Conservation (phyloP, 2,329 filamentous ascomycete species). For the Penicillium sp. region DNA sequence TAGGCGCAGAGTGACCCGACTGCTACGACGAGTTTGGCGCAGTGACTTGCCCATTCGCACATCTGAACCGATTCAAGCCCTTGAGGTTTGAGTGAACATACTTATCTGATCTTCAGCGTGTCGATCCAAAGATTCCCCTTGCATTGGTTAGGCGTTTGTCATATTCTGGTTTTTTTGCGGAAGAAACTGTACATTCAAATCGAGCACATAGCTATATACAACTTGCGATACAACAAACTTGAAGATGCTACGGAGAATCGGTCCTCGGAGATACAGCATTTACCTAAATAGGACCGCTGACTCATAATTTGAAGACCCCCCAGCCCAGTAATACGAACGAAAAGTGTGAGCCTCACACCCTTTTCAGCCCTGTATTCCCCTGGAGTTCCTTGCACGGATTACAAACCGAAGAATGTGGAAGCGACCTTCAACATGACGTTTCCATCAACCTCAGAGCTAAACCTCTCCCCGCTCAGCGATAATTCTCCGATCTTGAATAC, state of each 20-base stretch:
- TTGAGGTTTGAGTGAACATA: not conserved
- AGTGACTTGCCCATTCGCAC: conserved; percentile 9
- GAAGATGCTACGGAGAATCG: too few species aligned
- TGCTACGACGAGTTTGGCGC: conserved; percentile 8
- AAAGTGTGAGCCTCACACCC: not conserved
- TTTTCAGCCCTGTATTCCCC: not conserved
- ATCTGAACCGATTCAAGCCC: not conserved
- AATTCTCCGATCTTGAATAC: conserved; percentile 17
- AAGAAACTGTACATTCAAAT: not conserved
- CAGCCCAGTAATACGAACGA: not conserved
- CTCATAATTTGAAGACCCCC: not conserved
- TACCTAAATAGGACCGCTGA: not conserved
- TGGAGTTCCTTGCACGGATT: not conserved
- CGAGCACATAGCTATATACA: too few species aligned
- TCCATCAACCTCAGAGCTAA: conserved; percentile 20
- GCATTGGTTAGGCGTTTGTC: not conserved
- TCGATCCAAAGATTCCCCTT: not conserved
- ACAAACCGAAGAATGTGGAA: conserved; percentile 6
- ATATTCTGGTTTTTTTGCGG: not conserved
- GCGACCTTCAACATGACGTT: conserved; percentile 1
- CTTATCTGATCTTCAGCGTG: not conserved
- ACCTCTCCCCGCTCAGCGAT: conserved; percentile 15
- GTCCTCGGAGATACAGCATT: conserved; percentile 1
- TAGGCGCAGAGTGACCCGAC: not conserved
- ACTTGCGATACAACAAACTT: too few species aligned